These are phyloP conservation scores for Fusarium verticillioides DNA, from an alignment of 2,329 filamentous ascomycete species.

Conservation along the genomic window DNA sequence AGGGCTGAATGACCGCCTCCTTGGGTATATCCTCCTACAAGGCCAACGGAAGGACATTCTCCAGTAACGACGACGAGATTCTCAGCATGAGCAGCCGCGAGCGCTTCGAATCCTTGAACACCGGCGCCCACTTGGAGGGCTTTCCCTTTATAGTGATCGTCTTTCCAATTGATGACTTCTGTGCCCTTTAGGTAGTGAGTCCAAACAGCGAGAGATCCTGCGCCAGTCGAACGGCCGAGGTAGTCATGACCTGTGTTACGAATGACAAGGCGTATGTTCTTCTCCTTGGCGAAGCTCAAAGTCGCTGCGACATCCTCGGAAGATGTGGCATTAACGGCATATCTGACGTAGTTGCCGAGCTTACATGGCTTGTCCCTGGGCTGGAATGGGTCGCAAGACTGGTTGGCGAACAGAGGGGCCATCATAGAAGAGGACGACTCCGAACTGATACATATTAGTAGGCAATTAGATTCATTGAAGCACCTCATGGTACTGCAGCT, in stretches of 20 bases:
- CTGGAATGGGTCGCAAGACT: slow-evolving; percentile 53
- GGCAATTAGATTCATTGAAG: accelerated
- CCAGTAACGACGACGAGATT: slow-evolving; percentile 64
- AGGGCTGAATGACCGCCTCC: slow-evolving; percentile 67
- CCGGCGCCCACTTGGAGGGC: slow-evolving; percentile 67
- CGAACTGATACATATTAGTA: slow-evolving; percentile 5
- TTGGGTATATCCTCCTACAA: slow-evolving; percentile 69
- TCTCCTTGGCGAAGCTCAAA: slow-evolving; percentile 43
- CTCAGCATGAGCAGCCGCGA: slow-evolving; percentile 56
- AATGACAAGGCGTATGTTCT: slow-evolving; percentile 61
- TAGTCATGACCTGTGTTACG: slow-evolving; percentile 66
- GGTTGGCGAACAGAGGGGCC: slow-evolving; percentile 53
- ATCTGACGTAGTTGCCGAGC: slow-evolving; percentile 57
- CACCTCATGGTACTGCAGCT: accelerated
- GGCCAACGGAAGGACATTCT: slow-evolving; percentile 63
- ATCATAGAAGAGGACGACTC: slow-evolving; percentile 44
- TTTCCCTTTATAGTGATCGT: slow-evolving; percentile 58
- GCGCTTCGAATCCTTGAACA: slow-evolving; percentile 60
- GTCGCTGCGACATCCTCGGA: slow-evolving; percentile 47
- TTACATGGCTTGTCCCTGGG: slow-evolving; percentile 50
- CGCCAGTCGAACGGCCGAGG: slow-evolving; percentile 67
- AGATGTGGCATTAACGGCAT: slow-evolving; percentile 50
- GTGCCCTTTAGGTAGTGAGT: slow-evolving; percentile 57
- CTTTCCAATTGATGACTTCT: slow-evolving; percentile 52
- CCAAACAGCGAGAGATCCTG: slow-evolving; percentile 53